Evolutionary conservation across 1,284 basidiomycete species (phyloP), one percentile per base, ranked within the genome.

Genomic region (Coriolopsis trogii): DNA sequence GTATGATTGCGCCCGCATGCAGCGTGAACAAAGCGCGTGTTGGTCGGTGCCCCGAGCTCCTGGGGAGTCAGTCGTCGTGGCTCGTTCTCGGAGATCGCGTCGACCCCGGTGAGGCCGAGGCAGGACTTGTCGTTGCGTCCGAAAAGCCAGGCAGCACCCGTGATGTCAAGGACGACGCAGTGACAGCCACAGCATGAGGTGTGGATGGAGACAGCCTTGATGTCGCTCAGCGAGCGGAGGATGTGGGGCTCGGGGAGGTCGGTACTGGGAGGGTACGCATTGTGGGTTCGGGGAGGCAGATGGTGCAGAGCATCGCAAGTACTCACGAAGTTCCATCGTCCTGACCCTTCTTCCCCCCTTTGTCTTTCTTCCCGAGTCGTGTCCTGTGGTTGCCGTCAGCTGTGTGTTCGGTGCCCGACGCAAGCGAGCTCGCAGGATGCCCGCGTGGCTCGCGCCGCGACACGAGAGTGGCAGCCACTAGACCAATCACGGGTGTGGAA

Each of bases 201-300:
- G 66, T 93, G 84, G 41, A 94, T 71, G 21, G 89, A 88, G 15
- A 74, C 72, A 20, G 81, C 77, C 65, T 87, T 83, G 71, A 96
- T 78, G 65, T 95, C 93, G 66, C 84, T 80, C 23, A 98, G 76
- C 0, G 91, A 91, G 46, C 95, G 90, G 31, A 97, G 79, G 64
- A 96, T 93, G 68, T 94, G 84, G 0, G 95, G 93, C 67, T 88
- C 81, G 40, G 86, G 79, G 4, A 98, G 79, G 74, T 97, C 93
- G 6, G 91, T 89, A 46, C 76, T 78, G 33, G 63, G 65, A 46
- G 18, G 33, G 18, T 10, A 41, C 3, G 46, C 39, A 49, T 15
- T 45, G 33, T 51, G 16, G 45, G 30, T 30, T 45, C 30, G 28
- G 31, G 37, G 30, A 18, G 33, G 26, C 20, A n/a, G 36, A 12